phyloP scores from a whole-genome alignment of 495 filamentous ascomycete genomes.

The Amorphotheca resinae region DNA sequence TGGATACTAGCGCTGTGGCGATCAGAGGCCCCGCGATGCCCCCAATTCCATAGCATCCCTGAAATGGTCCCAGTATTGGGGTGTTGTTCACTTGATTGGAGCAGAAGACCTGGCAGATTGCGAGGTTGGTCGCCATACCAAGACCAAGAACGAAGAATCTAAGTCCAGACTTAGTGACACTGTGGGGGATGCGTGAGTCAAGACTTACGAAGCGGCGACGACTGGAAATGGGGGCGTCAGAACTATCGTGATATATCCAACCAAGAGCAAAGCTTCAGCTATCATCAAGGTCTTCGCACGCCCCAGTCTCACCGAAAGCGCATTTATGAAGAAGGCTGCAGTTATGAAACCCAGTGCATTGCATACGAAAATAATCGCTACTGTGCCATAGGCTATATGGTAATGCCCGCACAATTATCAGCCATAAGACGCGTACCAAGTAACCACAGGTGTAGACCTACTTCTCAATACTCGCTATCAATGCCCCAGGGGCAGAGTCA shows the following conservation, averaged over 20 bases:
- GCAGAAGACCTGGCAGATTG: slow-evolving; percentile 66
- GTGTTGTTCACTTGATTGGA: slow-evolving; percentile 52
- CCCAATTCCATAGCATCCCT: slow-evolving; percentile 66
- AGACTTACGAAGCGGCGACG: slow-evolving; percentile 31
- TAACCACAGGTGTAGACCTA: slow-evolving; percentile 15
- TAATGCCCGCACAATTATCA: slow-evolving; percentile 47
- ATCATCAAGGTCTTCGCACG: slow-evolving; percentile 48
- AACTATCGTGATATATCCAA: slow-evolving; percentile 49
- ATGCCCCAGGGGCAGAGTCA: slow-evolving; percentile 54
- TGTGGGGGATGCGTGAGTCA: neutral
- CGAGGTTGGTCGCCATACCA: slow-evolving; percentile 51
- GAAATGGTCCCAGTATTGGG: slow-evolving; percentile 45
- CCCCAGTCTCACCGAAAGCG: slow-evolving; percentile 43
- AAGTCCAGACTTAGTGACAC: neutral
- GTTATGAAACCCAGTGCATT: slow-evolving; percentile 66
- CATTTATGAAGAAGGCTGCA: slow-evolving; percentile 51
- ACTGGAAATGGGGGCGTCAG: slow-evolving; percentile 55
- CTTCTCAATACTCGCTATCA: slow-evolving; percentile 58
- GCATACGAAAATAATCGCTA: slow-evolving; percentile 67
- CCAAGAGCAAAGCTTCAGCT: slow-evolving; percentile 33
- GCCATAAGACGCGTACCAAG: too few species aligned
- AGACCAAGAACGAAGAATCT: slow-evolving; percentile 55
- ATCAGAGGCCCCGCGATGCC: slow-evolving; percentile 57
- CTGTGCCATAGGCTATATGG: slow-evolving; percentile 53
- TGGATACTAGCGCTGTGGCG: slow-evolving; percentile 48